Percentiles rank a stretch among this genome's conserved stretches.
These are phyloP conservation scores for Monoraphidium neglectum DNA, from an alignment of 139 green algal species.

Conservation along the genomic window DNA sequence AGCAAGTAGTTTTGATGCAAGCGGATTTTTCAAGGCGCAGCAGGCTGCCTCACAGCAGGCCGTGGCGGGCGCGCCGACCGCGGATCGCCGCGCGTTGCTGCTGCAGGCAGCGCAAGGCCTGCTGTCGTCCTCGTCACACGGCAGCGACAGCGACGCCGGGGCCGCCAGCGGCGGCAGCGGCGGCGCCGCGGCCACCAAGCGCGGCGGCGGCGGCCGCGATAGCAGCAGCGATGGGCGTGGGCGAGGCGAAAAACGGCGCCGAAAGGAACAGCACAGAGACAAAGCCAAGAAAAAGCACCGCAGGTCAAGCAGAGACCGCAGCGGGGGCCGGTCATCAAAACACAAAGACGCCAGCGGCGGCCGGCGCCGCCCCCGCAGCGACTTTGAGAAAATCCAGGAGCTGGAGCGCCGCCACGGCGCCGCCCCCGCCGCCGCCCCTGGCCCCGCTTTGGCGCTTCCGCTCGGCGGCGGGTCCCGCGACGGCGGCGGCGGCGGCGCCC, in stretches of 20 bases:
- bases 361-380: conserved; percentile 16
- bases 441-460: not conserved
- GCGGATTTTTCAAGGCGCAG: too few species aligned
- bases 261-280: conserved; percentile 20
- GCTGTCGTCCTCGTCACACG: not conserved
- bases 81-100: not conserved
- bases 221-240: conserved; percentile 13
- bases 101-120: conserved; percentile 15
- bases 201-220: not conserved
- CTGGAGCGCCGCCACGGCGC: conserved; percentile 8
- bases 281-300: too few species aligned
- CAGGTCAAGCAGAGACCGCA: too few species aligned
- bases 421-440: not conserved
- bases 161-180: not conserved
- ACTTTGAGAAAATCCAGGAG: conserved; percentile 25
- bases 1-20: too few species aligned
- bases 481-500: conserved; percentile 1
- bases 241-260: conserved; percentile 2
- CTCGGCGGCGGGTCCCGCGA: not conserved
- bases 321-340: too few species aligned
- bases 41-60: too few species aligned
- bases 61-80: too few species aligned
- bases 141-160: too few species aligned
- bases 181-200: not conserved
- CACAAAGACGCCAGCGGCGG: too few species aligned